phyloP scores from a whole-genome alignment of 2,329 filamentous ascomycete species.

The Mycogone perniciosa region DNA sequence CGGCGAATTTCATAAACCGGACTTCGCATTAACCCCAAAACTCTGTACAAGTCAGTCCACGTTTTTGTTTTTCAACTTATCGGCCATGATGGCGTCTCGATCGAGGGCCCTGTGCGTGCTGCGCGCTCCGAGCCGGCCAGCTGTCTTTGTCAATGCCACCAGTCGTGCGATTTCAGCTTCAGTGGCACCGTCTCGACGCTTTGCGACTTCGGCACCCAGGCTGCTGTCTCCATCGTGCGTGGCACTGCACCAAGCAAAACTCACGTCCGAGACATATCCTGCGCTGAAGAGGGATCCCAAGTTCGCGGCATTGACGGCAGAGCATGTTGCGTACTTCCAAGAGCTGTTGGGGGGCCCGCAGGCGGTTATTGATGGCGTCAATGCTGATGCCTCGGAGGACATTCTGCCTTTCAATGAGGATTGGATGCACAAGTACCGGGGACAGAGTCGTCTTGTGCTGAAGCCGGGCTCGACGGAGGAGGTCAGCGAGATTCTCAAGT shows the following conservation, averaged over 20 bases:
- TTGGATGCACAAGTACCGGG: slow-evolving; percentile 99
- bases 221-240: slow-evolving; percentile 21
- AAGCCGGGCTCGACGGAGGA: slow-evolving; percentile 81
- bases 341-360: slow-evolving; percentile 64
- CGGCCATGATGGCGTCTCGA: slow-evolving; percentile 16
- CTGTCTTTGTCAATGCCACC: slow-evolving; percentile 5
- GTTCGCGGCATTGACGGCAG: slow-evolving; percentile 65
- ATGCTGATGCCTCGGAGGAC: slow-evolving; percentile 61
- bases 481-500: slow-evolving; percentile 83
- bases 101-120: slow-evolving; percentile 15
- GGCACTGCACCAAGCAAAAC: slow-evolving; percentile 41
- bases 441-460: slow-evolving; percentile 79
- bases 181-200: slow-evolving; percentile 16
- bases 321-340: slow-evolving; percentile 80
- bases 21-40: too few relatives aligned
- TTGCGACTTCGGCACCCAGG: slow-evolving; percentile 26
- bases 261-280: slow-evolving; percentile 82
- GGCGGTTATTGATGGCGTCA: slow-evolving; percentile 79
- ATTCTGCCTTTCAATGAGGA: slow-evolving; percentile 91
- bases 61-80: not conserved
- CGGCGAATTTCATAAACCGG: too few relatives aligned
- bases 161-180: not conserved
- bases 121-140: slow-evolving; percentile 11
- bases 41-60: not conserved
- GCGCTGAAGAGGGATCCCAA: slow-evolving; percentile 71